Conservation (phyloP, 2,329 filamentous ascomycete genomes). For the Aspergillus melleus region DNA sequence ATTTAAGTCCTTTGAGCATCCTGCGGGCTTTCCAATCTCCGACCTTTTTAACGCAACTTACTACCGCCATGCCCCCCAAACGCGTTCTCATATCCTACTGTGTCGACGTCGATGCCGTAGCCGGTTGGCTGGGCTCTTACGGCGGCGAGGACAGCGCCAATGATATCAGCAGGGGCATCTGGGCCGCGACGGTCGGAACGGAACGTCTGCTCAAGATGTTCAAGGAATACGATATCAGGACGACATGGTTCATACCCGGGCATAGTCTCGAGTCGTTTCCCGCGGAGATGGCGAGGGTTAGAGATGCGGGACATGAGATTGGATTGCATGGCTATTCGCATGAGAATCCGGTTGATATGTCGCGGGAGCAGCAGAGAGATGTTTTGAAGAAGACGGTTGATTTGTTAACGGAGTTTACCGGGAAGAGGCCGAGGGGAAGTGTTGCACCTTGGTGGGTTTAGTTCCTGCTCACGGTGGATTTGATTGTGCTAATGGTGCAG, state of each 20-base stretch:
- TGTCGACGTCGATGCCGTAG: slow-evolving; percentile 35
- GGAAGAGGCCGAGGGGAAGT: slow-evolving; percentile 70
- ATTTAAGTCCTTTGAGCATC: too few species aligned
- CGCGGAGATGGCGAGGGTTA: slow-evolving; percentile 61
- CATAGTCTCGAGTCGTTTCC: slow-evolving; percentile 67
- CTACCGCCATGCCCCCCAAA: not conserved
- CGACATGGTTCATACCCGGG: slow-evolving; percentile 66
- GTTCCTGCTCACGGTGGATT: too few species aligned
- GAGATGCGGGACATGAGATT: slow-evolving; percentile 65
- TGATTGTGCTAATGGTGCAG: too few species aligned
- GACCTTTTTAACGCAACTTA: too few species aligned
- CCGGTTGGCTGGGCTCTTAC: slow-evolving; percentile 23
- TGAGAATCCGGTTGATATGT: slow-evolving; percentile 73
- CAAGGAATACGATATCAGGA: slow-evolving; percentile 69
- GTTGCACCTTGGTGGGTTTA: slow-evolving; percentile 57
- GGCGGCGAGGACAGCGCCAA: not conserved
- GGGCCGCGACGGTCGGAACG: slow-evolving; percentile 67
- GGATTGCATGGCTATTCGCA: slow-evolving; percentile 73
- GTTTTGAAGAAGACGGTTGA: slow-evolving; percentile 75
- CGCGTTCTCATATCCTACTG: slow-evolving; percentile 31
- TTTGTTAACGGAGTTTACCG: slow-evolving; percentile 72
- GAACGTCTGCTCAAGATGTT: slow-evolving; percentile 68
- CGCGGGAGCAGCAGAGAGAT: slow-evolving; percentile 71
- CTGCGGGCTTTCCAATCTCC: too few species aligned
- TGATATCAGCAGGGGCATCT: slow-evolving; percentile 46